Percentiles rank a stretch among this genome's conserved stretches.
These are phyloP conservation scores for Neospora caninum DNA, from an alignment of 169 alveolate genomes.

Conservation along the genomic window DNA sequence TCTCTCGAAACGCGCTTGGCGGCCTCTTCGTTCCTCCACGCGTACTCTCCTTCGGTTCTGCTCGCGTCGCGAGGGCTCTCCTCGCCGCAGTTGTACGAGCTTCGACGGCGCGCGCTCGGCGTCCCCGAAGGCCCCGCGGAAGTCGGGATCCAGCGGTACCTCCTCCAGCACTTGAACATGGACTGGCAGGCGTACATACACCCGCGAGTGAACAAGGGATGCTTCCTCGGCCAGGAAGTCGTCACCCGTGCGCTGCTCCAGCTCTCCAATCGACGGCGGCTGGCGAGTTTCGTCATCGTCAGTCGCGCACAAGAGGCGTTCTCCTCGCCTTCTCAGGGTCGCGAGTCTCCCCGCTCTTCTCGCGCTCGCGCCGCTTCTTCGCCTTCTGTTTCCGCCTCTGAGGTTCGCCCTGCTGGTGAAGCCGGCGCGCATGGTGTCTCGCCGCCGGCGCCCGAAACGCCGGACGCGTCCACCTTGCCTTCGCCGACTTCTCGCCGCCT, in stretches of 20 bases:
- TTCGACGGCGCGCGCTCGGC: not conserved
- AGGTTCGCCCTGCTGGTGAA: not conserved
- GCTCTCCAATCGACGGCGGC: conserved; percentile 37
- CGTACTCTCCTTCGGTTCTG: not conserved
- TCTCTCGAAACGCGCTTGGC: not conserved
- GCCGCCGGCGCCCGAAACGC: not conserved
- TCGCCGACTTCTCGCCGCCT: not conserved
- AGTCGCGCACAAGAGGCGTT: not conserved
- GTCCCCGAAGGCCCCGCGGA: conserved; percentile 24
- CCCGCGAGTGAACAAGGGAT: conserved; percentile 50
- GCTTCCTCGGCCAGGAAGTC: conserved; percentile 59
- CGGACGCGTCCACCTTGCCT: not conserved
- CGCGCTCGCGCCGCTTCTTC: not conserved
- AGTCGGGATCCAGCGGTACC: conserved; percentile 17
- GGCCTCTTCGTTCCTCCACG: not conserved
- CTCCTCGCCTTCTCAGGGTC: not conserved
- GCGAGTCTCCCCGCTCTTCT: not conserved
- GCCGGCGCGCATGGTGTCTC: too few species aligned
- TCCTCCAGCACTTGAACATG: conserved; percentile 30
- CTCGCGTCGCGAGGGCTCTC: not conserved
- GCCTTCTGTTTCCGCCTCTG: not conserved
- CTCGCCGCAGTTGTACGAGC: not conserved
- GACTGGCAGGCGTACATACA: conserved; percentile 38
- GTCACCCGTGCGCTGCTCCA: conserved; percentile 58
- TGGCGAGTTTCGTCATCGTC: conserved; percentile 24